Percentiles rank a stretch among this genome's conserved stretches.
Evolutionary conservation across 2,329 filamentous ascomycete species (phyloP).

Genomic region (Ceratocystis huliohia): DNA sequence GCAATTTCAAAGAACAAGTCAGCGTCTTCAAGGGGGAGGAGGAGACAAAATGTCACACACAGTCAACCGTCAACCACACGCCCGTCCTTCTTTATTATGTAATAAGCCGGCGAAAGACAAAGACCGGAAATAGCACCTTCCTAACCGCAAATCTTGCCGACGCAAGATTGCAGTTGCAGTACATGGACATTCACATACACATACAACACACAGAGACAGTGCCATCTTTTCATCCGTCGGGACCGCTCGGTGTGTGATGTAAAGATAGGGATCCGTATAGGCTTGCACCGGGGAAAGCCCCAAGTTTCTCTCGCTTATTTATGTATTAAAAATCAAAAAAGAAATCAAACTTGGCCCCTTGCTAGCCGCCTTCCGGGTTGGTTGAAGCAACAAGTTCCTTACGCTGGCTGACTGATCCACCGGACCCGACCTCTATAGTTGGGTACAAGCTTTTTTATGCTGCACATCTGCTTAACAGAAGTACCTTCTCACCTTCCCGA

Average conservation of each 20-base stretch:
- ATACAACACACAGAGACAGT: not conserved
- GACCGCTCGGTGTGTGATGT: not conserved
- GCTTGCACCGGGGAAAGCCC: not conserved
- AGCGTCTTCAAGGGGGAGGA: not conserved
- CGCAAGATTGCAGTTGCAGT: not conserved
- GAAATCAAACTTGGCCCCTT: not conserved
- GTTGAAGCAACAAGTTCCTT: not conserved
- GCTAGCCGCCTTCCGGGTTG: constrained; percentile 2
- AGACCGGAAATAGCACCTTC: no score
- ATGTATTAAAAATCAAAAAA: not conserved
- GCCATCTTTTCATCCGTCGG: no score
- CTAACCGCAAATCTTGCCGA: no score
- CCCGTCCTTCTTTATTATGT: not conserved
- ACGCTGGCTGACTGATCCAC: not conserved
- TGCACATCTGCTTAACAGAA: not conserved
- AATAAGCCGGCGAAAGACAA: not conserved
- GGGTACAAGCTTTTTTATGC: constrained; percentile 3
- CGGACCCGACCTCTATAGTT: not conserved
- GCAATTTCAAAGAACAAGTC: constrained; percentile 5
- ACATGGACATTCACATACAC: not conserved
- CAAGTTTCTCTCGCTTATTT: constrained; percentile 6
- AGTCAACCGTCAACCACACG: not conserved
- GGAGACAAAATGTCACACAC: not conserved
- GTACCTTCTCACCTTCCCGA: not conserved
- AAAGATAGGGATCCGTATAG: not conserved